phyloP scores from a whole-genome alignment of 345 rosid genomes.

The Salix dunnii region DNA sequence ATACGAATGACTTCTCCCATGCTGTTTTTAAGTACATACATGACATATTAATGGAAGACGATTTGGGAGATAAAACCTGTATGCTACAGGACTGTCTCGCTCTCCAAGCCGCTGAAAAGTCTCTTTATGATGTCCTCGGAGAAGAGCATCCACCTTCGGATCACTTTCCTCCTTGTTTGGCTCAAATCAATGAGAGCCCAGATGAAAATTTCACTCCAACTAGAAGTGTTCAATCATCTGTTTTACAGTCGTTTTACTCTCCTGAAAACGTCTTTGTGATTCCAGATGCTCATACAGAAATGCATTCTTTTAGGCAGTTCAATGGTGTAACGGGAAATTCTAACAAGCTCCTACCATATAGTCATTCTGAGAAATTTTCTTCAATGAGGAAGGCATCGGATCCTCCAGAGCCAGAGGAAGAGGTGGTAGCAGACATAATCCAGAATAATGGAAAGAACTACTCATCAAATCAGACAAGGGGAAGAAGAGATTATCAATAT shows the following conservation, averaged over 20 bases:
- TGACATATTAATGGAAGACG: slow-evolving; percentile 26
- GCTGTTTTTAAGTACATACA: slow-evolving; percentile 13
- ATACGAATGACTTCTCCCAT: slow-evolving; percentile 2
- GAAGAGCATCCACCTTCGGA: slow-evolving; percentile 37
- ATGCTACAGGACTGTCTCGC: slow-evolving; percentile 77
- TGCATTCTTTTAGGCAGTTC: neutral
- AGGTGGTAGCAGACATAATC: neutral
- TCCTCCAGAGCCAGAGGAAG: neutral
- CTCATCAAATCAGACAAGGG: slow-evolving; percentile 17
- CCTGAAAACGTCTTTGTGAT: slow-evolving; percentile 22
- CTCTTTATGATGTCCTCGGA: slow-evolving; percentile 60
- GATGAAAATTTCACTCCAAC: slow-evolving; percentile 16
- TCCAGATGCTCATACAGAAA: slow-evolving; percentile 13
- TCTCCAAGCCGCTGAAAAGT: slow-evolving; percentile 78
- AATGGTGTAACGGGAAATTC: slow-evolving; percentile 5
- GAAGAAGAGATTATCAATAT: slow-evolving; percentile 34
- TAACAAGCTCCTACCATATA: neutral
- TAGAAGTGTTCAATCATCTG: slow-evolving; percentile 9
- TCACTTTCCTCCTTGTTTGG: neutral
- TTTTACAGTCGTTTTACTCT: neutral
- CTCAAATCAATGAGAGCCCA: slow-evolving; percentile 5
- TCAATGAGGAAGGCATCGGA: slow-evolving; percentile 2
- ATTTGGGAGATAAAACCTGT: slow-evolving; percentile 31
- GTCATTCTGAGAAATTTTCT: neutral
- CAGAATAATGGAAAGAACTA: slow-evolving; percentile 5